Evolutionary conservation across 2,329 filamentous ascomycete genomes (phyloP).

Genomic region (Cladorrhinum sp.): DNA sequence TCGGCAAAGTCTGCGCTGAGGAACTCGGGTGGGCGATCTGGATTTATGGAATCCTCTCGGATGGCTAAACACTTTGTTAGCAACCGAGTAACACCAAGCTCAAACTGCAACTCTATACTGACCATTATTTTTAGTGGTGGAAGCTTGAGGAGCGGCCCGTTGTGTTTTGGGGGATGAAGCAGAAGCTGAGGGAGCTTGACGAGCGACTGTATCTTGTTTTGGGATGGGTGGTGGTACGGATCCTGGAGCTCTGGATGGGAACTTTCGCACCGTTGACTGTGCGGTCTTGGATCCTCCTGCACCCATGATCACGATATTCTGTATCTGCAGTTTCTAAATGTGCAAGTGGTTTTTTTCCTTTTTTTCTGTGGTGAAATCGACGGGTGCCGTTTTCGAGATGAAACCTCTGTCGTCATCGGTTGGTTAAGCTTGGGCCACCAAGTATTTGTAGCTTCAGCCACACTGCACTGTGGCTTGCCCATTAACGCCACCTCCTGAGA

Average conservation of each 20-base stretch:
- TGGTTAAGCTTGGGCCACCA: constrained; percentile 4
- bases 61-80: background rate
- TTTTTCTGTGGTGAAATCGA: background rate
- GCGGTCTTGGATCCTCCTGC: constrained; percentile 26
- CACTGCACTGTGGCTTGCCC: background rate
- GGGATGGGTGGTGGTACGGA: constrained; percentile 13
- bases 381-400: background rate
- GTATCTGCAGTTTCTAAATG: background rate
- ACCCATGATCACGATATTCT: constrained; percentile 19
- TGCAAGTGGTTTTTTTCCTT: background rate
- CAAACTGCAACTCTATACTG: background rate
- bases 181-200: background rate
- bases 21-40: background rate
- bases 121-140: constrained; percentile 29
- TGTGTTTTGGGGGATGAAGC: constrained; percentile 4
- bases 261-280: constrained; percentile 26
- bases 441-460: constrained; percentile 25
- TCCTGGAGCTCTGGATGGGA: constrained; percentile 29
- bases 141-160: constrained; percentile 17
- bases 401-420: background rate
- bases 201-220: constrained; percentile 11
- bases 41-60: background rate
- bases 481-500: constrained; percentile 3
- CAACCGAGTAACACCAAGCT: background rate
- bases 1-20: constrained; percentile 43